Percentiles rank a stretch among this genome's conserved stretches.
Evolutionary conservation across 768 basidiomycete species (phyloP).

Genomic region (Lentinula sp.): DNA sequence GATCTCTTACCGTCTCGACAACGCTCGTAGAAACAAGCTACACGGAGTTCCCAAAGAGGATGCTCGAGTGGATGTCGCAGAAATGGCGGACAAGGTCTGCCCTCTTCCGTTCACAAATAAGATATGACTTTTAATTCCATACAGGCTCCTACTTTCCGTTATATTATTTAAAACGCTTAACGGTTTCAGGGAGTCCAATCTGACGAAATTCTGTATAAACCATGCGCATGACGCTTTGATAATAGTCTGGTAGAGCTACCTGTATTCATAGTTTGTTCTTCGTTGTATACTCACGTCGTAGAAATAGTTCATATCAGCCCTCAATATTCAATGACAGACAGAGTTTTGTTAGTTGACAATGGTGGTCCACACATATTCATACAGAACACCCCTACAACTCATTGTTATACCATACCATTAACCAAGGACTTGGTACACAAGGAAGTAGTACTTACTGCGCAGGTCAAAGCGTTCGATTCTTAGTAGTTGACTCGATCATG

Average conservation of each 20-base stretch:
- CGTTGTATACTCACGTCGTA: background rate
- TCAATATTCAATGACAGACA: too few species aligned
- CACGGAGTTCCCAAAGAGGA: conserved; percentile 46
- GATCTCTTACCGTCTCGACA: conserved; percentile 62
- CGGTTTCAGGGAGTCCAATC: background rate
- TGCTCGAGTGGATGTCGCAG: conserved; percentile 52
- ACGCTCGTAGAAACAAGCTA: conserved; percentile 43
- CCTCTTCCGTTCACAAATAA: conserved; percentile 15
- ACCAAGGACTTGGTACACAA: too few species aligned
- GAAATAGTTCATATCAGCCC: too few species aligned
- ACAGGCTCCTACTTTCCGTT: conserved; percentile 60
- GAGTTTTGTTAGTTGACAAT: too few species aligned
- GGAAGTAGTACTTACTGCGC: too few species aligned
- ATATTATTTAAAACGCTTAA: conserved; percentile 20
- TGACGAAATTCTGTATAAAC: background rate
- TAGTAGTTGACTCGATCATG: background rate
- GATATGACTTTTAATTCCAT: background rate
- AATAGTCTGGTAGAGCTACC: background rate
- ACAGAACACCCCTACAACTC: too few species aligned
- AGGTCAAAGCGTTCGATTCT: background rate
- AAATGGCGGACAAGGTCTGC: conserved; percentile 55
- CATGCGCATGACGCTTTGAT: background rate
- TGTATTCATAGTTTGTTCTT: conserved; percentile 1
- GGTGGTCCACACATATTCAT: background rate
- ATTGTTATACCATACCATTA: too few species aligned